Base-by-base conservation (phyloP, 139 green algal genomes). In the Asterochloris erici region DNA sequence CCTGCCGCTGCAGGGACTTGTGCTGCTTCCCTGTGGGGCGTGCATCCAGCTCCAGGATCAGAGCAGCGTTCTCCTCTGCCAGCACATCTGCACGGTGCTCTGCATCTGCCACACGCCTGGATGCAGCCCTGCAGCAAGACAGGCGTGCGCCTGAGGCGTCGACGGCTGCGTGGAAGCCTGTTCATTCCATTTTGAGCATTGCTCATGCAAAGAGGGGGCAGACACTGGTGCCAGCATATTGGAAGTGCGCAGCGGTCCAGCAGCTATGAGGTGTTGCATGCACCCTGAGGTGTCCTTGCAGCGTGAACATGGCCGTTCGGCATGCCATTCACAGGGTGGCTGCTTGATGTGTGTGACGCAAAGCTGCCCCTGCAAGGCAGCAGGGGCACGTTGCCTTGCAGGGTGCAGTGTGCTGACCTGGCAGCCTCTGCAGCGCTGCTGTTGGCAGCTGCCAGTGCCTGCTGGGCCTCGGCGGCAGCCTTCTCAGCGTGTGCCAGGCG, bases 1-100 rank as follows among this genome's bases (percentile, higher is more conserved):
- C 79, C 85, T 96, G 91, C 15, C 90, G 86, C 84, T 87, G 82
- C 16, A 93, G 85, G 19, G 71, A 84, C 19, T 76, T 63, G 17
- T 86, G 27, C 77, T 91, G 79, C 81, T 86, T 85, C 54, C 73
- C 63, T 0, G 80, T 79, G n/a, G 87, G 87, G 17, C 88, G 74
- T 9, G 70, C 68, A 64, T 89, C 78, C 16, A 89, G 77, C 82
- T 89, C 85, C 70, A 88, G 68, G 12, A 86, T 68, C 79, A 96
- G 81, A n/a, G 75, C 77, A 15, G 86, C 84, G 13, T 87, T 87
- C 78, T 93, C 90, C 38, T 91, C 90, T 12, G 81, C 79, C 70
- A 92, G 68, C 27, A 38, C 38, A 64, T 83, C 79, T 10, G 82
- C 85, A 0, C 82, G 81, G 9, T 77, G 60, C 85, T 94, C 87